phyloP scores from a whole-genome alignment of 2,329 filamentous ascomycete genomes.

The Trichoderma atroviride region DNA sequence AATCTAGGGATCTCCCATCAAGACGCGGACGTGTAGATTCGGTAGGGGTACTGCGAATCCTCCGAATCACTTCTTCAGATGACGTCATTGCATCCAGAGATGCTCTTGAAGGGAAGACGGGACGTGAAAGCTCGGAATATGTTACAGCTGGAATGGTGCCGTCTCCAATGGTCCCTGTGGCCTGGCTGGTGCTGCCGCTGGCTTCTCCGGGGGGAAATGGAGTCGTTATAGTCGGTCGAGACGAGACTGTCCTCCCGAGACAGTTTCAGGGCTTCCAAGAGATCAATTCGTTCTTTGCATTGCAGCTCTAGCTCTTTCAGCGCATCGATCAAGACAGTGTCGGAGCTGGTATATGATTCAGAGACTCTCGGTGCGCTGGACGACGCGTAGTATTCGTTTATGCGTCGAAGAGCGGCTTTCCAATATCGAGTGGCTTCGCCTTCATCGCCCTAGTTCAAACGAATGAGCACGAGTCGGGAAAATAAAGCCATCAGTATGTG shows the following conservation, averaged over 20 bases:
- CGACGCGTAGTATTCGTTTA: conserved; percentile 82
- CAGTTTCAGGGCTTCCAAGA: conserved; percentile 77
- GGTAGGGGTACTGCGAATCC: conserved; percentile 36
- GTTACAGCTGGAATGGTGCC: conserved; percentile 80
- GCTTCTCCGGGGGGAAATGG: conserved; percentile 33
- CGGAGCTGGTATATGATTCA: conserved; percentile 75
- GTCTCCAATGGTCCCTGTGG: conserved; percentile 70
- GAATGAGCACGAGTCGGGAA: not conserved
- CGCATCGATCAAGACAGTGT: conserved; percentile 67
- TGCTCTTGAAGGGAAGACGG: conserved; percentile 60
- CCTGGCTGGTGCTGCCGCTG: conserved; percentile 31
- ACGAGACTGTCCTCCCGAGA: conserved; percentile 52
- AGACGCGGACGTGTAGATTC: conserved; percentile 35
- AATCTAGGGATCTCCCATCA: conserved; percentile 33
- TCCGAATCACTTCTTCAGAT: conserved; percentile 50
- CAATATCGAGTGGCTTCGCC: conserved; percentile 87
- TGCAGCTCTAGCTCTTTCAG: conserved; percentile 74
- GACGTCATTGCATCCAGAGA: conserved; percentile 57
- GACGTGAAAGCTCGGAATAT: conserved; percentile 80
- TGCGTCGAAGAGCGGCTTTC: conserved; percentile 84
- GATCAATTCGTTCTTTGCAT: conserved; percentile 89
- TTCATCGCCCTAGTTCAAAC: conserved; percentile 73
- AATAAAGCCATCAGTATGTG: not conserved
- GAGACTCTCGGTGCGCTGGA: conserved; percentile 67
- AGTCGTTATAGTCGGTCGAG: conserved; percentile 23